Base-by-base conservation (phyloP, 202 grass and related monocot genomes). In the Digitaria exilis region DNA sequence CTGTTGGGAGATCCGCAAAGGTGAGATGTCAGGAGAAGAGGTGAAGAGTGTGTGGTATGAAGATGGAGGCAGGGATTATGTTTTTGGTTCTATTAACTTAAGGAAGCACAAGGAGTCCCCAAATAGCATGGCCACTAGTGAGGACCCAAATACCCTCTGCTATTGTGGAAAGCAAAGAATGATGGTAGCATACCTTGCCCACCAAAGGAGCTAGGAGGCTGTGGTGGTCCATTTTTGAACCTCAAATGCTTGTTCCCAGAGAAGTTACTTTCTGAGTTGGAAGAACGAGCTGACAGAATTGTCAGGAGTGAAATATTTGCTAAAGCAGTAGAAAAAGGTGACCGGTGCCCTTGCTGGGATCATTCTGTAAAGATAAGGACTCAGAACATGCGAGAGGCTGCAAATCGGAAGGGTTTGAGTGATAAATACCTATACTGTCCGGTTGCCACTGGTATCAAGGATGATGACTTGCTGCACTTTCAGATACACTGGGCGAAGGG, bases 141-240 rank as follows among this genome's bases (percentile, higher is more conserved):
- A 84, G 37, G 71, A 28, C 1, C 24, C 19, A 21, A 77, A 75
- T 4, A 65, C 9, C 24, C 28, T 73, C 19, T 81, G 26, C 13
- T 24, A 12, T 64, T 66, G 39, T 97, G 92, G 94, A 91, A 78
- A 76, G 50, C 84, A 50, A 87, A 90, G 21, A 69, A 28, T 56
- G 80, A 89, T 89, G 89, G 90, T 67, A 88, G 81, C 80, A 94
- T 94, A 64, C 82, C 78, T 65, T 97, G 92, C 69, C 92, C 88
- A 67, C 92, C 81, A 28, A 84, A 88, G 56, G 83, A 90, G 59
- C 62, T 91, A 16, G 94, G 85, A 65, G 91, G 89, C 16, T 97
- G 94, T 61, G 76, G 83, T 48, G 12, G 22, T 79, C 80, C 83
- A 44, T 14, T 35, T 52, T 63, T 97, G 69, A 83, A 90, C 34